Percentiles rank a stretch among this genome's conserved stretches.
phyloP scores from a whole-genome alignment of 805 yeast species.

The Hemisphaericaspora nanyangensis region DNA sequence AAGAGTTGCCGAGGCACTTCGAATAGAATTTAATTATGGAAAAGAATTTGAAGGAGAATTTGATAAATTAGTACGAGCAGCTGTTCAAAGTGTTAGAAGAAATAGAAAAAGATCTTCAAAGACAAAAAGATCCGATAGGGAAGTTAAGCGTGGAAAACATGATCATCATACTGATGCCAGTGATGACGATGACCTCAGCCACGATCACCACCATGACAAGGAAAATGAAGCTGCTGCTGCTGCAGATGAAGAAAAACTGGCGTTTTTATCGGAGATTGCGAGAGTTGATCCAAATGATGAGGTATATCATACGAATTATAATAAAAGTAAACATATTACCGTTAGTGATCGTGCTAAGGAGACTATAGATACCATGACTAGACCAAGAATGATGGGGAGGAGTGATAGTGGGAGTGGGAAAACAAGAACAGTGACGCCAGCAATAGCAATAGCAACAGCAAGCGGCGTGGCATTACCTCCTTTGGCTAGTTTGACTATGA shows the following conservation, averaged over 20 bases:
- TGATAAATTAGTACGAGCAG: slow-evolving; percentile 87
- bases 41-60: slow-evolving; percentile 62
- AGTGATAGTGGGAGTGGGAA: background rate
- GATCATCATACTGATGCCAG: slow-evolving; percentile 4
- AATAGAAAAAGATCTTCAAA: slow-evolving; percentile 67
- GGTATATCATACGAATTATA: slow-evolving; percentile 29
- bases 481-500: slow-evolving; percentile 3
- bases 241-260: background rate
- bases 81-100: slow-evolving; percentile 87
- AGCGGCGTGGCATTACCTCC: slow-evolving; percentile 5
- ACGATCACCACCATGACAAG: background rate
- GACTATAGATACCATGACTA: slow-evolving; percentile 46
- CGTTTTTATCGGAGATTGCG: slow-evolving; percentile 34
- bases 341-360: slow-evolving; percentile 39
- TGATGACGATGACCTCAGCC: slow-evolving; percentile 4
- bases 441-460: background rate
- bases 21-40: slow-evolving; percentile 75
- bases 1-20: slow-evolving; percentile 70
- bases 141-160: slow-evolving; percentile 1
- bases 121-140: slow-evolving; percentile 12
- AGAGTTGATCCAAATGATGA: slow-evolving; percentile 34
- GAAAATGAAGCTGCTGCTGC: too few species aligned
- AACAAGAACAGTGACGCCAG: background rate
- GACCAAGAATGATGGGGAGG: slow-evolving; percentile 26
- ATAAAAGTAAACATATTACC: slow-evolving; percentile 24